A percentile compares a stretch with the other conserved stretches of the same genome.
phyloP scores from a whole-genome alignment of 2,329 filamentous ascomycete genomes.

The Beauveria australis region DNA sequence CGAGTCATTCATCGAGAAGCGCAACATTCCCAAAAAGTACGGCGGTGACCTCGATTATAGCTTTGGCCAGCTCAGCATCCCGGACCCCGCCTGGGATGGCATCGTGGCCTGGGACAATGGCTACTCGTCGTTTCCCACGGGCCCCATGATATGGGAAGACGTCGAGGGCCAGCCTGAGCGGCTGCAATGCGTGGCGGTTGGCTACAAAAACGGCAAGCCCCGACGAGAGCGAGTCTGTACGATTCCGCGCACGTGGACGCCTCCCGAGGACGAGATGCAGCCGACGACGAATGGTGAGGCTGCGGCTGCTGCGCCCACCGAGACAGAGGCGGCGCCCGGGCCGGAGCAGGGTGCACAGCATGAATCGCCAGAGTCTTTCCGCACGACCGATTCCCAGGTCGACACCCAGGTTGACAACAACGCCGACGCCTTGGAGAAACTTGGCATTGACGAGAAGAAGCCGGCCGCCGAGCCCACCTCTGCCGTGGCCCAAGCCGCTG shows the following conservation, averaged over 20 bases:
- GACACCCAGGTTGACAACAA: slow-evolving; percentile 15
- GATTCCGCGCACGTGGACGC: slow-evolving; percentile 35
- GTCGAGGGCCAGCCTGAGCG: slow-evolving; percentile 32
- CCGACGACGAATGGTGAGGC: slow-evolving; percentile 5
- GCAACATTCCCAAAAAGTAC: slow-evolving; percentile 82
- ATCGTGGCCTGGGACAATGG: slow-evolving; percentile 45
- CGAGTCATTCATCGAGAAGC: slow-evolving; percentile 68
- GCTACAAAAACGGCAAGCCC: slow-evolving; percentile 36
- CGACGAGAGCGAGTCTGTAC: slow-evolving; percentile 43
- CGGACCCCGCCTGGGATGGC: slow-evolving; percentile 55
- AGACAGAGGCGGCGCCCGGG: background rate
- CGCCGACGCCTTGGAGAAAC: slow-evolving; percentile 23
- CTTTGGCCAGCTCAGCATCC: slow-evolving; percentile 65
- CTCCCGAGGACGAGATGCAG: slow-evolving; percentile 14
- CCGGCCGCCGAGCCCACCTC: background rate
- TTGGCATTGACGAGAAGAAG: slow-evolving; percentile 22
- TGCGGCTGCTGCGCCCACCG: background rate
- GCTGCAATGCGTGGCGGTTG: slow-evolving; percentile 46
- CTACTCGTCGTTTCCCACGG: slow-evolving; percentile 43
- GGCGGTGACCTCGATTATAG: slow-evolving; percentile 78
- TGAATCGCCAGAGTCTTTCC: slow-evolving; percentile 19
- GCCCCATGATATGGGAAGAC: slow-evolving; percentile 51
- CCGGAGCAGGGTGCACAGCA: background rate
- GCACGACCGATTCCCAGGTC: slow-evolving; percentile 18
- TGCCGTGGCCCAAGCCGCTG: background rate